phyloP scores from a whole-genome alignment of 208 protist genomes.

The Crithidia sp. region DNA sequence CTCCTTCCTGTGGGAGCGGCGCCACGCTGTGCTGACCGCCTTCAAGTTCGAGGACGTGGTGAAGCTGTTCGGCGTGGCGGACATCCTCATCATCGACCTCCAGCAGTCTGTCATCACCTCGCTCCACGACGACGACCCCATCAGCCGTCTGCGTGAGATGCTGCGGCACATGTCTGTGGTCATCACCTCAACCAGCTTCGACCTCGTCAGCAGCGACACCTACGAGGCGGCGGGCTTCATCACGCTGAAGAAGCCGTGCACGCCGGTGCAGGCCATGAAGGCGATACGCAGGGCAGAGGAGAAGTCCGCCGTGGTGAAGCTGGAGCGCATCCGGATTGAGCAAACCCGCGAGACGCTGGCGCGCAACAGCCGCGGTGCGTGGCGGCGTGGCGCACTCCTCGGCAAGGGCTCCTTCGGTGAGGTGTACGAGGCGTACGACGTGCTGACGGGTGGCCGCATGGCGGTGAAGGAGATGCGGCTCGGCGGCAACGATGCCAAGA shows the following conservation, averaged over 20 bases:
- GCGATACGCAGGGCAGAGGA: constrained; percentile 81
- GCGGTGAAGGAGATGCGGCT: constrained; percentile 89
- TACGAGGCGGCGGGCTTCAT: constrained; percentile 85
- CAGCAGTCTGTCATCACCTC: constrained; percentile 75
- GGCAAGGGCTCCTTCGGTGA: constrained; percentile 86
- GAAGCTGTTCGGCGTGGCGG: constrained; percentile 66
- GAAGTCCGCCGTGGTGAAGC: constrained; percentile 71
- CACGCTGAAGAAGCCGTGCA: constrained; percentile 86
- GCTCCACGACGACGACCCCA: constrained; percentile 52
- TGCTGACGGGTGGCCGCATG: constrained; percentile 89
- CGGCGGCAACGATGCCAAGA: constrained; percentile 60
- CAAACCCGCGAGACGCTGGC: constrained; percentile 80
- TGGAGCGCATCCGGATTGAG: constrained; percentile 75
- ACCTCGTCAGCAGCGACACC: constrained; percentile 57
- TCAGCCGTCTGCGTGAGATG: constrained; percentile 79
- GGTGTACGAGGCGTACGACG: constrained; percentile 87
- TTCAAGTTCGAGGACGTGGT: constrained; percentile 75
- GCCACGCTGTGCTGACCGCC: constrained; percentile 86
- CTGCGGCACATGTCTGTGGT: constrained; percentile 80
- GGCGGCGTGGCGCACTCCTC: constrained; percentile 75
- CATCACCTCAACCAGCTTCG: constrained; percentile 72
- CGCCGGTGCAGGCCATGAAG: constrained; percentile 73
- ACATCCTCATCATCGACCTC: constrained; percentile 89
- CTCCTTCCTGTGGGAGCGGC: constrained; percentile 84
- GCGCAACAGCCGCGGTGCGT: constrained; percentile 84